Evolutionary conservation across 352 stramenopile genomes (phyloP), one percentile per base, ranked within the genome.

Genomic region (Phytopythium montanum): DNA sequence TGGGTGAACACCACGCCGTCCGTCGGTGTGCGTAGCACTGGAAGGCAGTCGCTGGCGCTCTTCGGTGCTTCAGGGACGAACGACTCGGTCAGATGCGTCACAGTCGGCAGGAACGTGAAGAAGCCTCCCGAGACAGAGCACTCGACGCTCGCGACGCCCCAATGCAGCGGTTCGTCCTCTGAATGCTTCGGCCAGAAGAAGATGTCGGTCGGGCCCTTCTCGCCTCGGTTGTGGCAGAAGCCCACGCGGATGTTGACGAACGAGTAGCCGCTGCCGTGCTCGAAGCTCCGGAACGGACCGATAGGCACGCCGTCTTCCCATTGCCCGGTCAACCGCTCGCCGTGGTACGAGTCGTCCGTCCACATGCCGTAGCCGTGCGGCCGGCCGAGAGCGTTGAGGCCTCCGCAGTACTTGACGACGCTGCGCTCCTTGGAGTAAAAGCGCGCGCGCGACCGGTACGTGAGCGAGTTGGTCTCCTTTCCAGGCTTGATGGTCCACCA

Each of bases 131-230:
- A 87, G 1, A 91, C 79, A 12, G 81, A 91, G 38, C 81, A 91
- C 59, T 91, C 81, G 12, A 96, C 85, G 39, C 78, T 90, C 1
- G 78, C 81, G 0, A 96, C 84, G 19, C 88, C 89, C 76, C 85
- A 96, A 51, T 81, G 68, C 19, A 85, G 60, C n/a, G n/a, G 3
- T 67, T 69, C 12, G 4, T 73, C 68, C 0, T 62, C 48, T 6
- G 75, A 70, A 57, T 82, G 75, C 45, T 77, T 81, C 9, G 79
- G 79, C 25, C 70, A 73, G 29, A 83, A 87, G n/a, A 51, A 66
- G 34, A 79, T 82, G 21, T 78, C 64, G 0, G 73, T 72, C 18
- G 73, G 48, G 7, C 41, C 48, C 13, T 67, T 65, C 46, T 83
- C 74, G 0, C 26, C 68, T 18, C 74, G 72, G 51, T 84, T 84